Percentiles rank a stretch among this genome's conserved stretches.
Evolutionary conservation across 1,284 basidiomycete species (phyloP).

Genomic region (Rhizopogon parksii): DNA sequence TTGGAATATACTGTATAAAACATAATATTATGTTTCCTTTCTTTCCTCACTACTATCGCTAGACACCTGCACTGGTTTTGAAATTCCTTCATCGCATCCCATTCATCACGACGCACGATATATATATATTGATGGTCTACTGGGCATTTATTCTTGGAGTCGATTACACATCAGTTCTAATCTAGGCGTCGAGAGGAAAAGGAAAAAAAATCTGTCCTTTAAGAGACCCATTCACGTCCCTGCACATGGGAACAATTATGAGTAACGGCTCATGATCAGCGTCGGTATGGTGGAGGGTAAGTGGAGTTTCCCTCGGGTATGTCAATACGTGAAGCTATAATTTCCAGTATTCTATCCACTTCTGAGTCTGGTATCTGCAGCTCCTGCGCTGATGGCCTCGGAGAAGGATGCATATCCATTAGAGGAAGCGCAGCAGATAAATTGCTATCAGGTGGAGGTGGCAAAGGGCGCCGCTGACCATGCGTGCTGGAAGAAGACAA

Average conservation of each 20-base stretch:
- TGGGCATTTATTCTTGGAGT: background rate
- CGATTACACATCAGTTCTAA: background rate
- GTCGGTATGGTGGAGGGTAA: slow-evolving; percentile 6
- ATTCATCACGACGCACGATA: background rate
- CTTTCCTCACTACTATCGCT: background rate
- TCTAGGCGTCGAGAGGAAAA: background rate
- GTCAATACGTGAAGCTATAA: slow-evolving; percentile 8
- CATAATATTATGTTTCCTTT: background rate
- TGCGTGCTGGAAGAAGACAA: background rate
- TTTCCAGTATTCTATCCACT: slow-evolving; percentile 6
- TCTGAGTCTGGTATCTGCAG: slow-evolving; percentile 3
- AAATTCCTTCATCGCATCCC: background rate
- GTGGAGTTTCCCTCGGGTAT: background rate
- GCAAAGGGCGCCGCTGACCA: background rate
- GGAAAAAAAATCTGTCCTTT: background rate
- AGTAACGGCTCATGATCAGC: background rate
- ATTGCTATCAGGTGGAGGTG: background rate
- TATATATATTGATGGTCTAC: background rate
- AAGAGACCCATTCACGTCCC: background rate
- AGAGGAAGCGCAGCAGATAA: background rate
- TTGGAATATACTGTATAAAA: slow-evolving; percentile 4
- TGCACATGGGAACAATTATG: background rate
- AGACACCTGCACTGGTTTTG: background rate
- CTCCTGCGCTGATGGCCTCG: background rate
- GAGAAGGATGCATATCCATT: background rate